A percentile compares a stretch with the other conserved stretches of the same genome.
Conservation (phyloP, 495 filamentous ascomycete species). For the Penicillium maclennaniae region DNA sequence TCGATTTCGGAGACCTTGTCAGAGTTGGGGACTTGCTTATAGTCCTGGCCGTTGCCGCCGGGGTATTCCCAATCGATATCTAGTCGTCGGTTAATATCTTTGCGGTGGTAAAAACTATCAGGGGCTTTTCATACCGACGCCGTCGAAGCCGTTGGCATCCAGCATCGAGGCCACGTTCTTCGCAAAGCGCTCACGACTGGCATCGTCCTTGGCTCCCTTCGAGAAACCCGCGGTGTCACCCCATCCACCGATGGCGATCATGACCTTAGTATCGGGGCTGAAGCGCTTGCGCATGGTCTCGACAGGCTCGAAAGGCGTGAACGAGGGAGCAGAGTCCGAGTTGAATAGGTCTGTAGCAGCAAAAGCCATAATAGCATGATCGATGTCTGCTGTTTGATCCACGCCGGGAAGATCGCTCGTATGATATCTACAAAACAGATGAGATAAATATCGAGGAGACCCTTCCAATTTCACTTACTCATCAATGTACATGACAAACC, state of each 20-base stretch:
- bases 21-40: slow-evolving; percentile 63
- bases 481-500: slow-evolving; percentile 42
- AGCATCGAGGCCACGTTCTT: slow-evolving; percentile 64
- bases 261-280: slow-evolving; percentile 53
- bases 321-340: slow-evolving; percentile 37
- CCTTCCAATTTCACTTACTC: slow-evolving; percentile 20
- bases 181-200: slow-evolving; percentile 54
- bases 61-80: slow-evolving; percentile 85
- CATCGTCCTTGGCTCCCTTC: slow-evolving; percentile 49
- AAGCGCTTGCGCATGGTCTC: slow-evolving; percentile 56
- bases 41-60: slow-evolving; percentile 74
- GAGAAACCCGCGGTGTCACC: slow-evolving; percentile 64
- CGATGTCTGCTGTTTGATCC: slow-evolving; percentile 28
- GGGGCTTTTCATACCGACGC: slow-evolving; percentile 31
- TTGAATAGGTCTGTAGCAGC: slow-evolving; percentile 61
- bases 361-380: slow-evolving; percentile 66
- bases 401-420: slow-evolving; percentile 23
- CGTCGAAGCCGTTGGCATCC: slow-evolving; percentile 57
- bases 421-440: slow-evolving; percentile 27
- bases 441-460: not conserved
- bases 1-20: slow-evolving; percentile 57
- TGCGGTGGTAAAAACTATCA: not conserved
- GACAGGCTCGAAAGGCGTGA: slow-evolving; percentile 59
- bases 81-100: slow-evolving; percentile 26
- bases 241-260: slow-evolving; percentile 74